Evolutionary conservation across 108 stramenopile species (phyloP).

Genomic region (Nitzschia sp.): DNA sequence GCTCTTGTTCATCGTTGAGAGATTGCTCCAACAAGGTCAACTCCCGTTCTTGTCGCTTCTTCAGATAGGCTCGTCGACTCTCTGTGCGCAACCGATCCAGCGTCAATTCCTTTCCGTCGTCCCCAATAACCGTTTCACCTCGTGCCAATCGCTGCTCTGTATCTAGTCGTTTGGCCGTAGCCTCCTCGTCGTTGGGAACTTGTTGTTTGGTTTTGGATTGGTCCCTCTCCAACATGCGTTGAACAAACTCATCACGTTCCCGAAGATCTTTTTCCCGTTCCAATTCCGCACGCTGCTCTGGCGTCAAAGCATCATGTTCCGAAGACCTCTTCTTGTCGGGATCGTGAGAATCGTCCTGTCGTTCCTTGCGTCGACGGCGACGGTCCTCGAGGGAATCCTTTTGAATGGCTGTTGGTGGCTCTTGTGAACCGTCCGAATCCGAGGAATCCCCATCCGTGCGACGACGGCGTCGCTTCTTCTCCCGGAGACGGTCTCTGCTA

Average conservation of each 20-base stretch:
- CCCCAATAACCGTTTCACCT: constrained; percentile 77
- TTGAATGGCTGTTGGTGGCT: constrained; percentile 12
- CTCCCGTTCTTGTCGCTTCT: constrained; percentile 92
- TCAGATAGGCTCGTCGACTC: constrained; percentile 88
- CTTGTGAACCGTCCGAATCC: constrained; percentile 23
- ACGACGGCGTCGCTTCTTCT: constrained; percentile 34
- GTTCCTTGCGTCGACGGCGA: constrained; percentile 13
- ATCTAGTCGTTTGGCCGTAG: constrained; percentile 44
- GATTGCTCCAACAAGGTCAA: constrained; percentile 82
- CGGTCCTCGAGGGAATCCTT: constrained; percentile 5
- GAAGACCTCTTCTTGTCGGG: not conserved
- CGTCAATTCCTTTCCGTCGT: constrained; percentile 60
- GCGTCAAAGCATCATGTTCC: constrained; percentile 44
- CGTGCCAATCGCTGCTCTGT: constrained; percentile 81
- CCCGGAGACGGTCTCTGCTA: constrained; percentile 29
- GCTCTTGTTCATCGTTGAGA: constrained; percentile 92
- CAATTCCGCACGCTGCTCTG: constrained; percentile 64
- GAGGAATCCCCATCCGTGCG: constrained; percentile 23
- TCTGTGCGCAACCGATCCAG: constrained; percentile 77
- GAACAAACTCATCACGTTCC: constrained; percentile 93
- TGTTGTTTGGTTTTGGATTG: constrained; percentile 57
- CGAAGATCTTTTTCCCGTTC: constrained; percentile 81
- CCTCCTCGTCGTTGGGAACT: constrained; percentile 32
- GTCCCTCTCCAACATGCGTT: constrained; percentile 83
- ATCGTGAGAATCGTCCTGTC: constrained; percentile 1